phyloP scores from a whole-genome alignment of 1,284 basidiomycete species.

The Sporisorium scitamineum region DNA sequence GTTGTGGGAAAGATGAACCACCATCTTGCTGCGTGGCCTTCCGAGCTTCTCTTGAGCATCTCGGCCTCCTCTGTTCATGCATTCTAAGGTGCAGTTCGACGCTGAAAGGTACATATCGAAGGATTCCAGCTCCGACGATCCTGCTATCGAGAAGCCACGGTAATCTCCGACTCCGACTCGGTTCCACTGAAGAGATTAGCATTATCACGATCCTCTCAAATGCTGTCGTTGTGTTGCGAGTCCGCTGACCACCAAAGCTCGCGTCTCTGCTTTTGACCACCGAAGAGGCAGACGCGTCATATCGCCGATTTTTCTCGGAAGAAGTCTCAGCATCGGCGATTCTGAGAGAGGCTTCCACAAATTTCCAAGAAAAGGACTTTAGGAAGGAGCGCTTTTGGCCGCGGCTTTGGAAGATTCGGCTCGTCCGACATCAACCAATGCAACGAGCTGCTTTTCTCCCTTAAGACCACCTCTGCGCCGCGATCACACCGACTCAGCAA shows the following conservation, averaged over 20 bases:
- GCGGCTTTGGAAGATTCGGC: not conserved
- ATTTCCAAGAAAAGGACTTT: constrained; percentile 21
- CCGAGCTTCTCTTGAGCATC: not conserved
- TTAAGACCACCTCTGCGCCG: too few relatives aligned
- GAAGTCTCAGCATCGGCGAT: constrained; percentile 13
- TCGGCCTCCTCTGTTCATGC: not conserved
- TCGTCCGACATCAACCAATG: constrained; percentile 31
- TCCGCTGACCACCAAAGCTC: not conserved
- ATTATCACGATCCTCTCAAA: not conserved
- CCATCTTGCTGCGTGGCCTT: not conserved
- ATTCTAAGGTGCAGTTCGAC: not conserved
- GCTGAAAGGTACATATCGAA: not conserved
- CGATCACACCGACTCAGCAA: not conserved
- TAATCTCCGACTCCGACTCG: constrained; percentile 8
- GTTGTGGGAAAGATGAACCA: not conserved
- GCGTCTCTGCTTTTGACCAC: not conserved
- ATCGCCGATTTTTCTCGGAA: constrained; percentile 12
- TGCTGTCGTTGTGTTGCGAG: not conserved
- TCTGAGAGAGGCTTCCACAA: constrained; percentile 20
- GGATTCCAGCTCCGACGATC: not conserved
- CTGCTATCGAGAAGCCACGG: not conserved
- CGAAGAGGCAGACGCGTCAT: constrained; percentile 12
- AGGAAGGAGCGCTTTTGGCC: not conserved
- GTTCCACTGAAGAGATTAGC: not conserved
- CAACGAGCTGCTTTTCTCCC: not conserved